These are phyloP conservation scores for slime mould (Dictyostelium discoideum) DNA, from an alignment of 78 protist genomes.

Conservation along the genomic window DNA sequence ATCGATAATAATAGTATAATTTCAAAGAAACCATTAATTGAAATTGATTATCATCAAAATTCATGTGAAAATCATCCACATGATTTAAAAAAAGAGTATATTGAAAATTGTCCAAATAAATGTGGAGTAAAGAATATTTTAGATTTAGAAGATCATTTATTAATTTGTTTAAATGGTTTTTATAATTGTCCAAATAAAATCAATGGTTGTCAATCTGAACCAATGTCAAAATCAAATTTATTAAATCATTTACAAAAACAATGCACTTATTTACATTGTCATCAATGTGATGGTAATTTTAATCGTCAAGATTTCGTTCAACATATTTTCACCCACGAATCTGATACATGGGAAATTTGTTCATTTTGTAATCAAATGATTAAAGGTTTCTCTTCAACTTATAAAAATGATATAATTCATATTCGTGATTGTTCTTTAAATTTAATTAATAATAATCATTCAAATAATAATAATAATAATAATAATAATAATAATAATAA, in stretches of 20 bases:
- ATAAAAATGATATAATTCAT: slow-evolving; percentile 29
- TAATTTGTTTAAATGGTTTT: background rate
- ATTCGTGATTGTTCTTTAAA: background rate
- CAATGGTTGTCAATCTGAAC: background rate
- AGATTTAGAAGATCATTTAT: slow-evolving; percentile 20
- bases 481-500: background rate
- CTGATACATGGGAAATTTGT: slow-evolving; percentile 30
- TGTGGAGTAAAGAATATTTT: background rate
- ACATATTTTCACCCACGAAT: slow-evolving; percentile 29
- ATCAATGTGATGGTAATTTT: slow-evolving; percentile 10
- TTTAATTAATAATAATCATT: background rate
- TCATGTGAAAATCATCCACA: background rate
- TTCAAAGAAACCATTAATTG: background rate
- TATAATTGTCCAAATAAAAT: slow-evolving; percentile 15
- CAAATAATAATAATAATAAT: background rate
- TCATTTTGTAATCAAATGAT: slow-evolving; percentile 8
- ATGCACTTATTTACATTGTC: slow-evolving; percentile 18
- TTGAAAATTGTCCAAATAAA: background rate
- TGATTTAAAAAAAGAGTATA: background rate
- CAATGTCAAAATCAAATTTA: background rate
- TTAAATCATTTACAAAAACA: slow-evolving; percentile 23
- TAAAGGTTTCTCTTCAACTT: background rate
- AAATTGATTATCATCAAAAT: background rate
- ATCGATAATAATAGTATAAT: background rate
- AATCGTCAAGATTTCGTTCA: background rate